Evolutionary conservation across 352 stramenopile species (phyloP).

Genomic region (Pythium diclinum): DNA sequence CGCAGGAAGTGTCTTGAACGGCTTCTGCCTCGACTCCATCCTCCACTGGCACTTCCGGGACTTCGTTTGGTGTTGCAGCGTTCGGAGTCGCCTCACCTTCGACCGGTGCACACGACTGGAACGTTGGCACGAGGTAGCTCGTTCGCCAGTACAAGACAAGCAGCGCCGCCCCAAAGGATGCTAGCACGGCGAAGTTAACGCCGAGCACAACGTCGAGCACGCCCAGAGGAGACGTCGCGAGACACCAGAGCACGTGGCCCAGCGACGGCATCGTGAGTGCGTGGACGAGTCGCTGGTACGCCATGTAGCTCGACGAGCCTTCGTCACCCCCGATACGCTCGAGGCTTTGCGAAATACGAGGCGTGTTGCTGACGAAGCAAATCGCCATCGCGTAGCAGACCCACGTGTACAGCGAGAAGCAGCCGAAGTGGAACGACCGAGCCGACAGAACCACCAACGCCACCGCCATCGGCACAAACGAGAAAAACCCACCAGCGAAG

Average conservation of each 20-base stretch:
- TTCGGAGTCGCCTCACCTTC: background rate
- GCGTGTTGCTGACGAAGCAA: conserved; percentile 46
- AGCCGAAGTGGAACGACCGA: conserved; percentile 35
- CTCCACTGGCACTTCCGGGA: background rate
- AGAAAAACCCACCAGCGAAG: conserved; percentile 44
- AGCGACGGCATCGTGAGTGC: conserved; percentile 38
- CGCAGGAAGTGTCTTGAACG: conserved; percentile 4
- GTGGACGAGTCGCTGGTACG: conserved; percentile 48
- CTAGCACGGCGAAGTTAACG: conserved; percentile 34
- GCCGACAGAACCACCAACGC: conserved; percentile 33
- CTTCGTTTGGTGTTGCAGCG: background rate
- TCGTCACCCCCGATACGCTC: conserved; percentile 32
- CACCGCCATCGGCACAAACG: conserved; percentile 38
- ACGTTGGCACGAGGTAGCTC: conserved; percentile 34
- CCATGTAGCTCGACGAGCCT: conserved; percentile 29
- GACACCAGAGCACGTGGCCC: conserved; percentile 38
- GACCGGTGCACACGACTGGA: conserved; percentile 9
- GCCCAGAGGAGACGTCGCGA: conserved; percentile 18
- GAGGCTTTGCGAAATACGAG: conserved; percentile 36
- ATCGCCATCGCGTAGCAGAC: conserved; percentile 33
- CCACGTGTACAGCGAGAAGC: conserved; percentile 37
- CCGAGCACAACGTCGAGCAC: conserved; percentile 26
- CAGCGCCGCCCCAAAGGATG: conserved; percentile 19
- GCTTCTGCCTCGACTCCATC: background rate
- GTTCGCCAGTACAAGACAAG: conserved; percentile 44